Evolutionary conservation across 371 early-diverging fungal genomes (phyloP), one percentile per base, ranked within the genome.

Genomic region (Apophysomyces sp.): DNA sequence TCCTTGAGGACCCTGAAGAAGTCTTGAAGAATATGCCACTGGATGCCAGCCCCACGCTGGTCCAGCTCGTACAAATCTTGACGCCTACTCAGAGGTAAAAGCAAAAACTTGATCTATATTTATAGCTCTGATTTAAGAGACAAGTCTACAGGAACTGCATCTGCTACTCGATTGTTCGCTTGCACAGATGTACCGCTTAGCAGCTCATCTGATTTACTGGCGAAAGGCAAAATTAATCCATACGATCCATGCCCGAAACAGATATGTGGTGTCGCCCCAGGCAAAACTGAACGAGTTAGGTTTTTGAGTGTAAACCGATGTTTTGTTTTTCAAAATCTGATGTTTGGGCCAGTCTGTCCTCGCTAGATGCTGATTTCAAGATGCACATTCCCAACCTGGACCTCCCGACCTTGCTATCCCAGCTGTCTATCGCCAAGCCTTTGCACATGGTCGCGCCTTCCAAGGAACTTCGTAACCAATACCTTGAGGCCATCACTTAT

Each of bases 161-260:
- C 68, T 89, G 11, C 69, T 88, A 16, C 68, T 96, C 12, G 93
- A 94, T 68, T 95, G 96, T 69, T 94, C 96, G 2, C 79, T 94
- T 49, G 90, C 94, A 0, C 95, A 95, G 61, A 86, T 97, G 3
- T 96, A 93, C 69, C 84, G 91, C 2, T 64, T 93, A 24, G 94
- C 91, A 8, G 92, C 95, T 0, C 97, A 98, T 73, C 76, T 98
- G 32, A 90, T 95, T 37, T 94, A 91, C 67, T 96, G 97, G 96
- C 70, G 85, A 41, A 92, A 93, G 62, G 96, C 96, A 3, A 90
- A 90, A 64, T 73, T 96, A 34, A 92, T 96, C 40, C 87, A 93
- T 71, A 90, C 91, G 7, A 88, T 96, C 49, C 84, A 81, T 60
- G 77, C 86, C 31, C 75, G 87, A 44, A 92, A 93, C 61, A 85